phyloP scores from a whole-genome alignment of 371 early-diverging fungal species.

The Basidiobolus heterosporus region DNA sequence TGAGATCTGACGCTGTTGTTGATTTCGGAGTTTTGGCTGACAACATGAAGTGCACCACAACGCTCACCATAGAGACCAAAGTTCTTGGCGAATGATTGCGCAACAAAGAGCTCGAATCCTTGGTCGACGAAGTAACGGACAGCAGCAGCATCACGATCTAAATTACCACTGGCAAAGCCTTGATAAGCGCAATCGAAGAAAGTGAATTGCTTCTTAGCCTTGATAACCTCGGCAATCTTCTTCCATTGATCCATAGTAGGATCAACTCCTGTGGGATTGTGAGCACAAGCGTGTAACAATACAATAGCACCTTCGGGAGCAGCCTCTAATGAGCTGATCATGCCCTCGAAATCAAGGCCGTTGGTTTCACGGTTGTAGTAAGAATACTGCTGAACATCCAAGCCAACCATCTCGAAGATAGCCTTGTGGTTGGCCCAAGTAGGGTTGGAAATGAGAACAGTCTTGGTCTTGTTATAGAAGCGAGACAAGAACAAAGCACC shows the following conservation, averaged over 20 bases:
- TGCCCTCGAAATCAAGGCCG: constrained; percentile 57
- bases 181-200: constrained; percentile 97
- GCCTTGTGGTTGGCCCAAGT: constrained; percentile 94
- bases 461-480: constrained; percentile 45
- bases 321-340: constrained; percentile 11
- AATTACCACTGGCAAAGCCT: constrained; percentile 86
- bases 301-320: constrained; percentile 67
- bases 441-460: constrained; percentile 79
- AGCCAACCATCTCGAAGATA: constrained; percentile 72
- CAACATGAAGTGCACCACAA: constrained; percentile 67
- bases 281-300: constrained; percentile 79
- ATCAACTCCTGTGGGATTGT: constrained; percentile 95
- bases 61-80: constrained; percentile 93
- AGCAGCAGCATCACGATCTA: constrained; percentile 80
- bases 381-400: constrained; percentile 63
- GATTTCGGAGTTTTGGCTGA: constrained; percentile 30
- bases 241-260: constrained; percentile 85
- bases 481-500: constrained; percentile 67
- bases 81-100: constrained; percentile 90
- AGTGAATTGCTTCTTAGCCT: constrained; percentile 55
- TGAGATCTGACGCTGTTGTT: constrained; percentile 51
- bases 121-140: constrained; percentile 79
- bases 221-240: constrained; percentile 65
- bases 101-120: constrained; percentile 75
- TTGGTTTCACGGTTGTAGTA: constrained; percentile 73